Percentiles rank a stretch among this genome's conserved stretches.
Conservation (phyloP, 2,329 filamentous ascomycete genomes). For the Exophiala oligosperma region DNA sequence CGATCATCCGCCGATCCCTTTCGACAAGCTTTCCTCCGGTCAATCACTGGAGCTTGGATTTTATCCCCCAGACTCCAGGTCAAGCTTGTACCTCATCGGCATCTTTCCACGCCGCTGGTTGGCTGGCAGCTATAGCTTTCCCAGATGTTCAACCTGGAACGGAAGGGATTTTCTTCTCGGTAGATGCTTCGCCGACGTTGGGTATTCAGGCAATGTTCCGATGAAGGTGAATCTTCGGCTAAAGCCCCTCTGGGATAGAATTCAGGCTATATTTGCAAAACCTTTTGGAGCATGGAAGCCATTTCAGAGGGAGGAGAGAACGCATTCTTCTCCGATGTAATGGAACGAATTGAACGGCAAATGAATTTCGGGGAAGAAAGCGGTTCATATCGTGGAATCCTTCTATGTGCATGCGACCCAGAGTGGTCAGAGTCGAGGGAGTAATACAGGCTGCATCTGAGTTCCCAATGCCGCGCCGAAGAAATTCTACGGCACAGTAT, state of each 20-base stretch:
- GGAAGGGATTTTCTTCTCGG: slow-evolving; percentile 15
- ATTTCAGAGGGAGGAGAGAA: too few relatives aligned
- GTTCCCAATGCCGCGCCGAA: too few relatives aligned
- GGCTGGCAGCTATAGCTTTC: background rate
- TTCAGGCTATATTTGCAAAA: slow-evolving; percentile 17
- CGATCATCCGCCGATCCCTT: background rate
- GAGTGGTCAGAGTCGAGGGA: too few relatives aligned
- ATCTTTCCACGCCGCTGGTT: slow-evolving; percentile 1
- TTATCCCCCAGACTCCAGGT: background rate
- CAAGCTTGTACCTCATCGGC: background rate
- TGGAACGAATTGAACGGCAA: too few relatives aligned
- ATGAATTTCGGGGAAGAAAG: too few relatives aligned
- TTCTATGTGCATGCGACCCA: too few relatives aligned
- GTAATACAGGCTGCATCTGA: too few relatives aligned
- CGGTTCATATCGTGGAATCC: too few relatives aligned
- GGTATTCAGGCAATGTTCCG: slow-evolving; percentile 10
- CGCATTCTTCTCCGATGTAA: too few relatives aligned
- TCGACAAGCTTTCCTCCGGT: background rate
- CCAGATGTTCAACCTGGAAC: background rate
- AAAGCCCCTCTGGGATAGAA: slow-evolving; percentile 11
- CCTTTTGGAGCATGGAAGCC: too few relatives aligned
- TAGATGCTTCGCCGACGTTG: slow-evolving; percentile 4
- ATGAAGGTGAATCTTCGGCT: slow-evolving; percentile 11
- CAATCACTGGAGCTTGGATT: background rate
- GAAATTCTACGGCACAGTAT: too few relatives aligned